Evolutionary conservation across 2,329 filamentous ascomycete species (phyloP).

Genomic region (Hypoxylon sp.): DNA sequence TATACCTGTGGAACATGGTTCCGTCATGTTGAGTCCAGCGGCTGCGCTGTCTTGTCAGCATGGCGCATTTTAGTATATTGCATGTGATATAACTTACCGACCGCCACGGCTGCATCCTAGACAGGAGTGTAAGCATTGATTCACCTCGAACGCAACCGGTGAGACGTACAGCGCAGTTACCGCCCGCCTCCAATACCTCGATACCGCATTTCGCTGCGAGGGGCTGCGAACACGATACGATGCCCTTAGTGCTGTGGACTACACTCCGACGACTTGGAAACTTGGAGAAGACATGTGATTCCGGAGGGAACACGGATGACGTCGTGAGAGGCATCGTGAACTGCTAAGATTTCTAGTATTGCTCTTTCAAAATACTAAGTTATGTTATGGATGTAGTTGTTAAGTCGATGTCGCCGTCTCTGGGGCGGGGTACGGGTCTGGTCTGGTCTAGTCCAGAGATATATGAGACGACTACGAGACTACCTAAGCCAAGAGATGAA

Average conservation of each 20-base stretch:
- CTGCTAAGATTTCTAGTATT: neutral
- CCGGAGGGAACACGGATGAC: constrained; percentile 63
- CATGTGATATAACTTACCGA: constrained; percentile 69
- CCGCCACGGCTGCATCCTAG: constrained; percentile 95
- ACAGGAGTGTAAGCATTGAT: neutral
- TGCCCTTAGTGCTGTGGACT: constrained; percentile 92
- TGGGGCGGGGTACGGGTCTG: constrained; percentile 21
- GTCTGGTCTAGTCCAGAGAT: neutral
- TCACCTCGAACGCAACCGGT: neutral
- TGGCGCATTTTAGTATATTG: neutral
- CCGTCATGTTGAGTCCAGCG: constrained; percentile 92
- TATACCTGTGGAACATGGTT: constrained; percentile 93
- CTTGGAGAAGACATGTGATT: constrained; percentile 68
- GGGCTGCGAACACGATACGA: constrained; percentile 91
- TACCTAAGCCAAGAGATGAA: neutral
- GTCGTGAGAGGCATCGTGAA: constrained; percentile 64
- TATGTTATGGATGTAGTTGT: neutral
- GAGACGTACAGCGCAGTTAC: constrained; percentile 87
- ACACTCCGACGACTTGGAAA: constrained; percentile 89
- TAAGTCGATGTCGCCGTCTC: neutral
- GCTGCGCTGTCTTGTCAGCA: constrained; percentile 64
- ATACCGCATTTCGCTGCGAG: constrained; percentile 91
- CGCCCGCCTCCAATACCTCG: constrained; percentile 85
- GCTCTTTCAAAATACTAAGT: neutral
- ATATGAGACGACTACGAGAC: neutral